Conservation (phyloP, 441 rosid genomes). For the Populus hybrid region DNA sequence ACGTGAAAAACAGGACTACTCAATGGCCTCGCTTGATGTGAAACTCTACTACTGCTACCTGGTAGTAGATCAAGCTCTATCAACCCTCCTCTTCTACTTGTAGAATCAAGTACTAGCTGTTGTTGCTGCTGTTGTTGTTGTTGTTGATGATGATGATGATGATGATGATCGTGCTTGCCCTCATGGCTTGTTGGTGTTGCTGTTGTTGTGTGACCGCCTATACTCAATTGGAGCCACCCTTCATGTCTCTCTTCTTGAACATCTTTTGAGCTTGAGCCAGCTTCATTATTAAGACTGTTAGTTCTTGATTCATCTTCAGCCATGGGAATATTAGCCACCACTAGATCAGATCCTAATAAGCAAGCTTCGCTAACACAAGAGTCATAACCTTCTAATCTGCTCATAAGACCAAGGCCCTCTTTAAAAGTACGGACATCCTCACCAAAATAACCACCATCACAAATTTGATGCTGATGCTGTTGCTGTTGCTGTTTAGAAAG, state of each 20-base stretch:
- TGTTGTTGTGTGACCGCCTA: constrained; percentile 40
- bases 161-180: constrained; percentile 30
- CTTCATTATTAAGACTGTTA: constrained; percentile 46
- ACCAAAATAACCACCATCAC: constrained; percentile 31
- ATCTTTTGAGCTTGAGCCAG: constrained; percentile 55
- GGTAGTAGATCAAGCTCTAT: constrained; percentile 78
- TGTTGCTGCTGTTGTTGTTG: neutral
- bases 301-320: constrained; percentile 84
- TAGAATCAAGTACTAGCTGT: constrained; percentile 27
- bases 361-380: constrained; percentile 30
- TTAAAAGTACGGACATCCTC: constrained; percentile 5
- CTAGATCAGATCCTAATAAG: constrained; percentile 57
- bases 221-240: constrained; percentile 79
- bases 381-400: constrained; percentile 36
- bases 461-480: constrained; percentile 21
- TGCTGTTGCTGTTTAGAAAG: constrained; percentile 25
- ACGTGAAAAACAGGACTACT: constrained; percentile 22
- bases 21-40: constrained; percentile 30
- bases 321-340: constrained; percentile 43
- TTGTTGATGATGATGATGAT: constrained; percentile 25
- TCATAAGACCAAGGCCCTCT: constrained; percentile 39
- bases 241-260: constrained; percentile 33
- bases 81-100: constrained; percentile 37
- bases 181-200: constrained; percentile 23
- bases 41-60: constrained; percentile 27